A percentile compares a stretch with the other conserved stretches of the same genome.
Evolutionary conservation across 2,329 filamentous ascomycete genomes (phyloP).

Genomic region (Monilinia vaccinii-corymbosi): DNA sequence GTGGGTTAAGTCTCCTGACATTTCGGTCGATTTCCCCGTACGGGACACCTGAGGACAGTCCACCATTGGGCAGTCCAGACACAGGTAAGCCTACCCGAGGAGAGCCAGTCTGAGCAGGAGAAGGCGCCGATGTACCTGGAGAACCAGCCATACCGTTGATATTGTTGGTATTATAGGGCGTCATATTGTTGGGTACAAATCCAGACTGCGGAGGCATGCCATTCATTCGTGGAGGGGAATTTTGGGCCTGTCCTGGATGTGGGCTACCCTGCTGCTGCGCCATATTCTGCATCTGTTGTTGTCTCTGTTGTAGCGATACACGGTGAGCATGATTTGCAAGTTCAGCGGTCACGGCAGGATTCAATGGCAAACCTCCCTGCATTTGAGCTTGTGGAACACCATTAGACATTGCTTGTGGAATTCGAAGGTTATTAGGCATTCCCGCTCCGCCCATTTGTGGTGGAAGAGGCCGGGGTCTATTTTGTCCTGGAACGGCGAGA

Average conservation of each 20-base stretch:
- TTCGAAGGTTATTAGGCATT: conserved; percentile 25
- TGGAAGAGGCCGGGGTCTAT: conserved; percentile 22
- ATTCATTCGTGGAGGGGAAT: conserved; percentile 33
- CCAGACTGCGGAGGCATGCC: conserved; percentile 22
- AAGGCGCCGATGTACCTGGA: conserved; percentile 18
- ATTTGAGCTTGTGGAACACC: conserved; percentile 62
- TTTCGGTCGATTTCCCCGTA: conserved; percentile 2
- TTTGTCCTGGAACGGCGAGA: conserved; percentile 25
- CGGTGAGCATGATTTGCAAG: conserved; percentile 56
- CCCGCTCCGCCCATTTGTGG: conserved; percentile 30
- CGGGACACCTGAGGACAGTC: neutral
- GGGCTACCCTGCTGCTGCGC: conserved; percentile 23
- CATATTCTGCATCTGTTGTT: conserved; percentile 21
- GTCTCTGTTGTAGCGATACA: conserved; percentile 37
- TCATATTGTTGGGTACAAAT: conserved; percentile 35
- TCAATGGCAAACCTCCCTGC: conserved; percentile 51
- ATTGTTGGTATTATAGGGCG: conserved; percentile 39
- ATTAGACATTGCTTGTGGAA: conserved; percentile 39
- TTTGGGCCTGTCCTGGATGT: conserved; percentile 25
- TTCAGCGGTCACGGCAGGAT: conserved; percentile 41
- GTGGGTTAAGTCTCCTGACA: neutral
- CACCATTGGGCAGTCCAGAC: conserved; percentile 7
- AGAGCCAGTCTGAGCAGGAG: conserved; percentile 25
- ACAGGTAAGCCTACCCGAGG: conserved; percentile 23
- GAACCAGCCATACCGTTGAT: conserved; percentile 40